Conservation (phyloP, 352 stramenopile genomes). For the Globisporangium middletonii region DNA sequence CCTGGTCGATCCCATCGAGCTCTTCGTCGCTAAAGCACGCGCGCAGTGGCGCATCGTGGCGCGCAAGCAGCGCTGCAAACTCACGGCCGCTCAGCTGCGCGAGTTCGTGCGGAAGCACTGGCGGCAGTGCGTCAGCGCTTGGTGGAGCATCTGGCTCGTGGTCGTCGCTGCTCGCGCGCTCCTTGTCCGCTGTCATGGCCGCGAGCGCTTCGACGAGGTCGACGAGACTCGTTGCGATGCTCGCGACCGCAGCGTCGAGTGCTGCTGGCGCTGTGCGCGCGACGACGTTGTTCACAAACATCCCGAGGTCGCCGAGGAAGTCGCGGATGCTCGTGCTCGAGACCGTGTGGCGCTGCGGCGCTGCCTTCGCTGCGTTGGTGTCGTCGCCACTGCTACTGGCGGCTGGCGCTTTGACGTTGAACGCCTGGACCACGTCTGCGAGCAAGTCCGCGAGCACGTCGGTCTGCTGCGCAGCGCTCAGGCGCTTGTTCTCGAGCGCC, state of each 20-base stretch:
- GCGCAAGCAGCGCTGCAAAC: constrained; percentile 33
- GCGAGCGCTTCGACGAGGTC: constrained; percentile 22
- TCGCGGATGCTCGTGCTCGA: constrained; percentile 25
- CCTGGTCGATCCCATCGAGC: constrained; percentile 28
- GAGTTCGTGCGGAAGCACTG: constrained; percentile 44
- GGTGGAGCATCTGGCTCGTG: not conserved
- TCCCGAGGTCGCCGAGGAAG: constrained; percentile 38
- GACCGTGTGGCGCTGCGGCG: constrained; percentile 23
- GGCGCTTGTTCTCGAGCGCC: constrained; percentile 24
- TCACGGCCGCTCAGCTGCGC: constrained; percentile 38
- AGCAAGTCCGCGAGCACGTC: constrained; percentile 21
- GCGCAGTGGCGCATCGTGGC: constrained; percentile 22
- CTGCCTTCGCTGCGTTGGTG: constrained; percentile 9
- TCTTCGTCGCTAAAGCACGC: constrained; percentile 25
- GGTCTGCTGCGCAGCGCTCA: constrained; percentile 11
- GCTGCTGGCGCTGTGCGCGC: constrained; percentile 13
- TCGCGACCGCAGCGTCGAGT: constrained; percentile 25
- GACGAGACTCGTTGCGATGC: constrained; percentile 18
- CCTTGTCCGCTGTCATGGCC: constrained; percentile 11
- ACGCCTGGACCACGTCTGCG: constrained; percentile 21
- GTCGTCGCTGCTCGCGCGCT: not conserved
- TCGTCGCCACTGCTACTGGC: not conserved
- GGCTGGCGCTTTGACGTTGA: constrained; percentile 22
- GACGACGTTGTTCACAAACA: constrained; percentile 30
- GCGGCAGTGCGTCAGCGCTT: constrained; percentile 15